A percentile compares a stretch with the other conserved stretches of the same genome.
These are phyloP conservation scores for Ogataea pini DNA, from an alignment of 805 yeast species.

Conservation along the genomic window DNA sequence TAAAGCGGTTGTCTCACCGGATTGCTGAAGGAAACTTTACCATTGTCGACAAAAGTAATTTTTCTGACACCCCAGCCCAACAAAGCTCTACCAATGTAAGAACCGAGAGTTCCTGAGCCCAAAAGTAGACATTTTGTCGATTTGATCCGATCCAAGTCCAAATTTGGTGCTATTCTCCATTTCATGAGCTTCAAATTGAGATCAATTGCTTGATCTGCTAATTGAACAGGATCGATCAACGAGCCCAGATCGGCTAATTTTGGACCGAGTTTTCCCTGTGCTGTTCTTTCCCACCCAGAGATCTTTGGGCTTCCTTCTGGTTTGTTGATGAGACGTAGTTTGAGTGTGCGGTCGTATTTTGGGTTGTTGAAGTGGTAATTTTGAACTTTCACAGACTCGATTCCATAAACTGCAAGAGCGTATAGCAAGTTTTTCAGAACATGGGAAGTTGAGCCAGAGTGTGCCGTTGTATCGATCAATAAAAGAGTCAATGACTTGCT, in stretches of 20 bases:
- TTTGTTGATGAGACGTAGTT: conserved; percentile 21
- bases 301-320: conserved; percentile 40
- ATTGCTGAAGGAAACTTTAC: conserved; percentile 85
- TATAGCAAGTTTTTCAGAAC: conserved; percentile 29
- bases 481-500: conserved; percentile 15
- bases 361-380: conserved; percentile 39
- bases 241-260: conserved; percentile 81
- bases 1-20: conserved; percentile 95
- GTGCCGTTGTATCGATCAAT: conserved; percentile 31
- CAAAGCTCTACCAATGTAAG: conserved; percentile 81
- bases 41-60: conserved; percentile 88
- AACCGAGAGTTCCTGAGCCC: conserved; percentile 97
- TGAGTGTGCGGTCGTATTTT: conserved; percentile 31
- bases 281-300: conserved; percentile 90
- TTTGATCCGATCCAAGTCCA: conserved; percentile 68
- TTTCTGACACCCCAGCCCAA: conserved; percentile 93
- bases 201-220: conserved; percentile 92
- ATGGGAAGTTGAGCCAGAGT: conserved; percentile 22
- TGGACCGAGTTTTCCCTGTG: conserved; percentile 72
- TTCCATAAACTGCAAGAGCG: conserved; percentile 36
- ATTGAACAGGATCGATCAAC: conserved; percentile 73
- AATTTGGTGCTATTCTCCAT: conserved; percentile 89
- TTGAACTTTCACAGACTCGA: conserved; percentile 37
- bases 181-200: conserved; percentile 90
- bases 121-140: conserved; percentile 66